phyloP scores from a whole-genome alignment of 2,329 filamentous ascomycete species.

The Alternaria gansuensis region DNA sequence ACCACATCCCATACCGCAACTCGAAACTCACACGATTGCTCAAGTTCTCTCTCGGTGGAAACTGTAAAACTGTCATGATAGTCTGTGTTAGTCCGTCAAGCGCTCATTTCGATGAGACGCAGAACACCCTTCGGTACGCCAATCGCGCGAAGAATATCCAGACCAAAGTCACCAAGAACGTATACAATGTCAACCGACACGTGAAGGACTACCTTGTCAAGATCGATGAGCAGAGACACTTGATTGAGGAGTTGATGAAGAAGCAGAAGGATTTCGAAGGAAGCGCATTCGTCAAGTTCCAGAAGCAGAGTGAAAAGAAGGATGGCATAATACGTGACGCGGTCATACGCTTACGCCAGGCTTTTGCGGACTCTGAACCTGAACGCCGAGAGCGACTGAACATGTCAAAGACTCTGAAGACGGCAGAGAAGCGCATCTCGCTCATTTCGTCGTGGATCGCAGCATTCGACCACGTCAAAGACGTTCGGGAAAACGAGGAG shows the following conservation, averaged over 20 bases:
- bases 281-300: constrained; percentile 84
- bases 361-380: constrained; percentile 80
- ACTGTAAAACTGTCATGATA: constrained; percentile 99
- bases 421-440: constrained; percentile 83
- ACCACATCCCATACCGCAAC: constrained; percentile 96
- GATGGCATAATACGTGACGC: constrained; percentile 79
- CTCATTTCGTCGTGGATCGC: constrained; percentile 92
- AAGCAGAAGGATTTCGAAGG: constrained; percentile 90
- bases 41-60: constrained; percentile 96
- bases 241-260: constrained; percentile 94
- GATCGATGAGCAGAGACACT: constrained; percentile 96
- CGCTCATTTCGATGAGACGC: constrained; percentile 96
- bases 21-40: constrained; percentile 94
- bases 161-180: constrained; percentile 98
- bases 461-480: constrained; percentile 85
- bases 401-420: constrained; percentile 82
- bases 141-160: constrained; percentile 99
- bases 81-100: constrained; percentile 97
- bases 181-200: constrained; percentile 98
- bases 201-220: constrained; percentile 99
- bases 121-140: constrained; percentile 96
- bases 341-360: constrained; percentile 77
- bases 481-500: constrained; percentile 73
- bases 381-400: constrained; percentile 82
- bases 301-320: constrained; percentile 87